Conservation (phyloP, 768 basidiomycete genomes). For the Sarcodon sp. region DNA sequence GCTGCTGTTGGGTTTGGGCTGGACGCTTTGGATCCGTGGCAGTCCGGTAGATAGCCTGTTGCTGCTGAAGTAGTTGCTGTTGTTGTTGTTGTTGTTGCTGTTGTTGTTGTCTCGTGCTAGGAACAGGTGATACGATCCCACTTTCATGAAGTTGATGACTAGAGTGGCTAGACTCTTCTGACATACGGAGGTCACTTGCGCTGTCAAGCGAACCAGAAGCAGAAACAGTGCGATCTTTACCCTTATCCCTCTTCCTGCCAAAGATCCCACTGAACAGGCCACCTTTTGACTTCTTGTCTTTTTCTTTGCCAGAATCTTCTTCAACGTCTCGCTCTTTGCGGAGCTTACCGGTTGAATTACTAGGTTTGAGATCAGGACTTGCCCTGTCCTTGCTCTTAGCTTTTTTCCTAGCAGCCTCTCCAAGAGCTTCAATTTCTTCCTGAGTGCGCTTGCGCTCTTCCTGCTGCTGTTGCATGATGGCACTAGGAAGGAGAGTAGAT, state of each 20-base stretch:
- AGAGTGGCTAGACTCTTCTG: conserved; percentile 54
- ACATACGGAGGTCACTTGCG: conserved; percentile 23
- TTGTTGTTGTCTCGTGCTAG: conserved; percentile 45
- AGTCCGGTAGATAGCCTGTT: conserved; percentile 8
- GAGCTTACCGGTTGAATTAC: conserved; percentile 17
- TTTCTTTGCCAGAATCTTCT: conserved; percentile 26
- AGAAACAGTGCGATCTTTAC: conserved; percentile 43
- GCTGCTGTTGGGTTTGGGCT: conserved; percentile 9
- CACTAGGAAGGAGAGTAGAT: conserved; percentile 23
- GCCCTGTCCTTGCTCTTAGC: conserved; percentile 11
- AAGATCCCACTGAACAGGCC: conserved; percentile 73
- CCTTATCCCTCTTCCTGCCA: conserved; percentile 59
- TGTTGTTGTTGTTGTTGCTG: conserved; percentile 40
- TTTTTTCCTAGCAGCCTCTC: conserved; percentile 36
- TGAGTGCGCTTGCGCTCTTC: conserved; percentile 39
- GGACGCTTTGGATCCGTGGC: conserved; percentile 9
- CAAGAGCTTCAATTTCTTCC: conserved; percentile 33
- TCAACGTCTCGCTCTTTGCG: conserved; percentile 28
- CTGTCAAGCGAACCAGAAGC: conserved; percentile 20
- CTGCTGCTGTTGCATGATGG: conserved; percentile 31
- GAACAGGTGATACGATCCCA: conserved; percentile 38
- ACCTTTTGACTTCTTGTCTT: conserved; percentile 53
- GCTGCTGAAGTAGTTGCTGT: conserved; percentile 22
- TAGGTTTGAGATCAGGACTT: background rate
- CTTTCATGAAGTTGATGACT: conserved; percentile 16